phyloP scores from a whole-genome alignment of 768 basidiomycete species.

The Russula lepida region DNA sequence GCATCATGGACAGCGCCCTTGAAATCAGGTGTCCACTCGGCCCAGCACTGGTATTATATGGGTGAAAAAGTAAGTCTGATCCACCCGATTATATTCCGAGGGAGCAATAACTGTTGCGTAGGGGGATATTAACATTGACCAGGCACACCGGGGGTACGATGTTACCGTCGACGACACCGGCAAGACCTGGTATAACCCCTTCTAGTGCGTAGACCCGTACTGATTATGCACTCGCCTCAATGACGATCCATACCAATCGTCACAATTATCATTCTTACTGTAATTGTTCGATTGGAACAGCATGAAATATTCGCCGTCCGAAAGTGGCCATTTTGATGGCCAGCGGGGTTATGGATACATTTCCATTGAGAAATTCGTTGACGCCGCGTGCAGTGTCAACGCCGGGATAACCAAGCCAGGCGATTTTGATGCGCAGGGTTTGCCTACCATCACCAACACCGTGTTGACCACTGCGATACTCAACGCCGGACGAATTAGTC shows the following conservation, averaged over 20 bases:
- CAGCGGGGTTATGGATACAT: conserved; percentile 90
- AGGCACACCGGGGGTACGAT: conserved; percentile 91
- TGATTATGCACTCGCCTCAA: not conserved
- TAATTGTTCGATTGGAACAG: conserved; percentile 35
- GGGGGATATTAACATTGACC: conserved; percentile 90
- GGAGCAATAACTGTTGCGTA: conserved; percentile 25
- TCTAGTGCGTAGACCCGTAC: conserved; percentile 56
- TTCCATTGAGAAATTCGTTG: conserved; percentile 88
- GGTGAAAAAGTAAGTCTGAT: conserved; percentile 61
- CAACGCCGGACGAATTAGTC: conserved; percentile 80
- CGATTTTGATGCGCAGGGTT: conserved; percentile 70
- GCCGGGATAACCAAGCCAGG: conserved; percentile 53
- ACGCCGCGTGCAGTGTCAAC: conserved; percentile 73
- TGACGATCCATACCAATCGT: not conserved
- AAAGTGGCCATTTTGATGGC: conserved; percentile 88
- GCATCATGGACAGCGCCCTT: conserved; percentile 93
- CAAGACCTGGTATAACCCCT: conserved; percentile 82
- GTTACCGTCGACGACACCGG: conserved; percentile 80
- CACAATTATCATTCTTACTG: not conserved
- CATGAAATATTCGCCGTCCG: conserved; percentile 93
- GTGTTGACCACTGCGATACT: conserved; percentile 82
- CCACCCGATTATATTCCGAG: not conserved
- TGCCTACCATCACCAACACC: conserved; percentile 87
- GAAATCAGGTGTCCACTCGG: conserved; percentile 82
- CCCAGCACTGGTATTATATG: conserved; percentile 95